These are phyloP conservation scores for Penicillium griseofulvum DNA, from an alignment of 2,329 filamentous ascomycete species.

Conservation along the genomic window DNA sequence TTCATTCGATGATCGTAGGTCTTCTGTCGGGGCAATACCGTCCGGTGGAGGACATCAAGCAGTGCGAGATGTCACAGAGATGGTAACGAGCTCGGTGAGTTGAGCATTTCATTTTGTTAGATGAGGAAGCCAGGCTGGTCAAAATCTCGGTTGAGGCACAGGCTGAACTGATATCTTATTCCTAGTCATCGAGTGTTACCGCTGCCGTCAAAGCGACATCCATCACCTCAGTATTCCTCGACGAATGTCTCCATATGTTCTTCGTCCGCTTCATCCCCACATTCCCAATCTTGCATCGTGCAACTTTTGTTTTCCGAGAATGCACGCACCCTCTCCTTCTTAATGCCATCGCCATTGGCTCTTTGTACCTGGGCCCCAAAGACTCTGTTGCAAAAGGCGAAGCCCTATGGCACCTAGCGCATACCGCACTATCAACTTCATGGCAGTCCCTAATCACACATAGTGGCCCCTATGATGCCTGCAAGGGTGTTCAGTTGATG, in stretches of 20 bases:
- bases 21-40: conserved; percentile 40
- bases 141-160: no score
- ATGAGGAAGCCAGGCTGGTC: neutral
- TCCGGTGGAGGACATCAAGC: conserved; percentile 45
- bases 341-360: conserved; percentile 49
- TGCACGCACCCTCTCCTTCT: conserved; percentile 45
- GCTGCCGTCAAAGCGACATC: conserved; percentile 46
- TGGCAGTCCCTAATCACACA: conserved; percentile 48
- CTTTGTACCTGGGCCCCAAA: conserved; percentile 46
- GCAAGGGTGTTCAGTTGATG: conserved; percentile 46
- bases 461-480: conserved; percentile 43
- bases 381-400: conserved; percentile 46
- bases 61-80: conserved; percentile 47
- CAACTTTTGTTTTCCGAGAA: conserved; percentile 47
- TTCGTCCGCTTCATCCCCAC: conserved; percentile 48
- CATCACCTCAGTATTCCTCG: conserved; percentile 47
- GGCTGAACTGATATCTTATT: neutral
- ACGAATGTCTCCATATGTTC: conserved; percentile 50
- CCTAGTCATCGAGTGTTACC: conserved; percentile 44
- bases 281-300: conserved; percentile 46
- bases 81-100: conserved; percentile 45
- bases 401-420: conserved; percentile 45
- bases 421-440: conserved; percentile 47
- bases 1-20: conserved; percentile 38
- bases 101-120: neutral